Conservation (phyloP, 257 asterid genomes). For the Echites panduratus region DNA sequence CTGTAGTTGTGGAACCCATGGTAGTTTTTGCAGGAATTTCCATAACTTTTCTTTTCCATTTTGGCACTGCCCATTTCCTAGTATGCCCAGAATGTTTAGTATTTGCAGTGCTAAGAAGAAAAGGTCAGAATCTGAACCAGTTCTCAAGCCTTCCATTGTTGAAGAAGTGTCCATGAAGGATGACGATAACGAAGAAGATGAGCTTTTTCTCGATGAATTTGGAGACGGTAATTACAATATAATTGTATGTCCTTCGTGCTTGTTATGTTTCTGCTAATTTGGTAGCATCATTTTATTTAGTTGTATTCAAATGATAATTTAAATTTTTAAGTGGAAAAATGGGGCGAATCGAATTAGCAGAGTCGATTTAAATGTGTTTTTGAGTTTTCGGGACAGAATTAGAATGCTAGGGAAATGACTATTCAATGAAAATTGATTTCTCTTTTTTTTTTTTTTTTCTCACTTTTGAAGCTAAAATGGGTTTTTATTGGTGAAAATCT, state of each 20-base stretch:
- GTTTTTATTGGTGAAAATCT: background rate
- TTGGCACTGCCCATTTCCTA: conserved; percentile 11
- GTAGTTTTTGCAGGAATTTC: background rate
- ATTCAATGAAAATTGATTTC: background rate
- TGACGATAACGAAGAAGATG: conserved; percentile 41
- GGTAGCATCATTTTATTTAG: background rate
- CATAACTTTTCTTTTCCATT: background rate
- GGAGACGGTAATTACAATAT: conserved; percentile 35
- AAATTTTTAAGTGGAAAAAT: background rate
- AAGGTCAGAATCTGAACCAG: conserved; percentile 33
- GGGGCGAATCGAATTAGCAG: background rate
- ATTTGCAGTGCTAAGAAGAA: conserved; percentile 39
- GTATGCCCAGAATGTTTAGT: conserved; percentile 18
- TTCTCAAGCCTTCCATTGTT: conserved; percentile 37
- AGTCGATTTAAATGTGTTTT: background rate
- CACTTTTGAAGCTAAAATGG: background rate
- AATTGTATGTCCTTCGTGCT: background rate
- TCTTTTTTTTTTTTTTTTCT: too few species aligned
- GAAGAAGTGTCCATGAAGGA: conserved; percentile 38
- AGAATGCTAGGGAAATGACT: too few species aligned
- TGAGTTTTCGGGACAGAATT: too few species aligned
- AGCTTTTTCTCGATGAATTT: conserved; percentile 32
- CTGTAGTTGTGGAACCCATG: background rate
- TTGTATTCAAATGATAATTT: background rate
- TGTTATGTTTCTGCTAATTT: background rate